These are phyloP conservation scores for Malus domestica DNA, from an alignment of 306 rosid species.

Conservation along the genomic window DNA sequence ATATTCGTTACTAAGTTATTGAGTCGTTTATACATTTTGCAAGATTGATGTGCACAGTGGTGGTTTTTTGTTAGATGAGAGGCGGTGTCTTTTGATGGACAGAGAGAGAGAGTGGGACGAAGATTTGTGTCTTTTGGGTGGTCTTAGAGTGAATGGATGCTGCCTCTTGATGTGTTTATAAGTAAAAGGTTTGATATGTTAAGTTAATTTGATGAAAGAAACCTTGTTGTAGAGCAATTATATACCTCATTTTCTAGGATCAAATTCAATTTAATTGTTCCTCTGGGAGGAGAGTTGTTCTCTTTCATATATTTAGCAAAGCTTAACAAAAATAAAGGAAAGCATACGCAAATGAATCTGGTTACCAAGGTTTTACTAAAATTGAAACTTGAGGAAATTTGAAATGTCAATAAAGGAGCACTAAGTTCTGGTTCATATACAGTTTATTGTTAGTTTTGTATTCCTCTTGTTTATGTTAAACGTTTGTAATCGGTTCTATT, in stretches of 20 bases:
- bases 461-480: neutral
- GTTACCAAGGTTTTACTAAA: neutral
- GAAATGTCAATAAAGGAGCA: neutral
- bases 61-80: constrained; percentile 30
- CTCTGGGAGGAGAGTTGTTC: neutral
- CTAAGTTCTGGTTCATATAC: neutral
- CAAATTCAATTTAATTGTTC: neutral
- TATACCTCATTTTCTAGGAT: neutral
- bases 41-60: constrained; percentile 30
- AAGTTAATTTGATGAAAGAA: neutral
- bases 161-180: neutral
- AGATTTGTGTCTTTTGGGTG: constrained; percentile 5
- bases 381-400: neutral
- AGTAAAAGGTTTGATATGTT: neutral
- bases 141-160: neutral
- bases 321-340: neutral
- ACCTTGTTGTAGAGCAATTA: neutral
- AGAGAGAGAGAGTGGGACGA: constrained; percentile 12
- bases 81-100: constrained; percentile 17
- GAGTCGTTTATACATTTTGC: constrained; percentile 29
- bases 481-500: neutral
- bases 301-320: neutral
- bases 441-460: too few species aligned
- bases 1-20: constrained; percentile 72
- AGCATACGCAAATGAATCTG: neutral